phyloP scores from a whole-genome alignment of 2,329 filamentous ascomycete species.

The Coniochaeta sp. region DNA sequence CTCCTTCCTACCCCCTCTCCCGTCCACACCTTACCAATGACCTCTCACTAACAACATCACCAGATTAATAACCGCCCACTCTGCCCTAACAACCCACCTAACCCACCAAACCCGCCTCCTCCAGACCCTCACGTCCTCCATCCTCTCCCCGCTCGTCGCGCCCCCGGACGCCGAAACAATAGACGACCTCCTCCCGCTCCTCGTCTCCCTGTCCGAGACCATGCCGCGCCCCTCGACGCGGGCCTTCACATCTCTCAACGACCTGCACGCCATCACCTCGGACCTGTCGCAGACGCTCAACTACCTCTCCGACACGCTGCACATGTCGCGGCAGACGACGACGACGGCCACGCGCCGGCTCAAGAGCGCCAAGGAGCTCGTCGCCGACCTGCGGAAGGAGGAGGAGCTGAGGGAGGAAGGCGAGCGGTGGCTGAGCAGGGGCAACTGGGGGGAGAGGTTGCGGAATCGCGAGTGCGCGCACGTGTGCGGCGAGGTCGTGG shows the following conservation, averaged over 20 bases:
- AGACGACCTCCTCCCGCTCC: conserved; percentile 61
- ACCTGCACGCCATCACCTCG: conserved; percentile 62
- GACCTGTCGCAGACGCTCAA: conserved; percentile 76
- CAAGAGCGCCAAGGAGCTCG: conserved; percentile 74
- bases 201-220: conserved; percentile 56
- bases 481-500: conserved; percentile 81
- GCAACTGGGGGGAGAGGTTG: conserved; percentile 76
- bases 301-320: conserved; percentile 81
- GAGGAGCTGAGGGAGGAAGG: conserved; percentile 78
- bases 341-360: conserved; percentile 73
- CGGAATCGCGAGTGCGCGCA: conserved; percentile 72
- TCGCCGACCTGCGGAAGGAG: conserved; percentile 78
- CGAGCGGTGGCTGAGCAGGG: conserved; percentile 70
- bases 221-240: conserved; percentile 60
- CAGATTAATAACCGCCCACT: conserved; percentile 69
- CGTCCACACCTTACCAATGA: background rate
- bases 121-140: conserved; percentile 63
- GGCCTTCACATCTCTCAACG: conserved; percentile 59
- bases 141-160: conserved; percentile 62
- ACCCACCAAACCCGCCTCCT: conserved; percentile 69
- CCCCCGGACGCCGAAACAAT: conserved; percentile 58
- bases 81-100: conserved; percentile 67
- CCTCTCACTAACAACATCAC: conserved; percentile 4
- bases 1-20: conserved; percentile 5
- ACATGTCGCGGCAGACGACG: conserved; percentile 88